These are phyloP conservation scores for Ensete ventricosum DNA, from an alignment of 176 grass and related monocot species.

Conservation along the genomic window DNA sequence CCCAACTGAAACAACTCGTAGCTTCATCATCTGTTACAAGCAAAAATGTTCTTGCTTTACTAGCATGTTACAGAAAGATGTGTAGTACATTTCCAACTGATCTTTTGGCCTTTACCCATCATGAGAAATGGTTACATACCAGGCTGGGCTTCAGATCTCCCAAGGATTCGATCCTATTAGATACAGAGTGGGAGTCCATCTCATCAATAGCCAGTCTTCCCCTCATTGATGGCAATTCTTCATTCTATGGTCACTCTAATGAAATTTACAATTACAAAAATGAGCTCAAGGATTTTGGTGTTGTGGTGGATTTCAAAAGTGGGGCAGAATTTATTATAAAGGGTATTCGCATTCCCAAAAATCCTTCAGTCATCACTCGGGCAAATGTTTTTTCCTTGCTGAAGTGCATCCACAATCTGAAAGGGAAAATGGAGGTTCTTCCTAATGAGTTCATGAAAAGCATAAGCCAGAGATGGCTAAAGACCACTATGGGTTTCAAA, in stretches of 20 bases:
- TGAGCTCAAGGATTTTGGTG: conserved; percentile 41
- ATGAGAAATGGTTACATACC: conserved; percentile 47
- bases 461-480: conserved; percentile 45
- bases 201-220: conserved; percentile 43
- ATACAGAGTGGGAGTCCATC: conserved; percentile 31
- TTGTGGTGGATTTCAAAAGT: conserved; percentile 23
- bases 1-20: conserved; percentile 25
- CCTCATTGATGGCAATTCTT: conserved; percentile 36
- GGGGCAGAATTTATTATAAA: conserved; percentile 35
- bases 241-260: conserved; percentile 20
- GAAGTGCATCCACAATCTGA: conserved; percentile 22
- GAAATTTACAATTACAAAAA: conserved; percentile 50
- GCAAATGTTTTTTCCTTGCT: conserved; percentile 33
- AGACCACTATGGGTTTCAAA: conserved; percentile 39
- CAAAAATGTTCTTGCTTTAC: conserved; percentile 28
- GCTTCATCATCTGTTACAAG: conserved; percentile 18
- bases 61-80: conserved; percentile 26
- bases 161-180: conserved; percentile 25
- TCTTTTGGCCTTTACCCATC: conserved; percentile 24
- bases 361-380: conserved; percentile 22
- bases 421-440: background rate
- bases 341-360: conserved; percentile 38
- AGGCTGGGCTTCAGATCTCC: conserved; percentile 39
- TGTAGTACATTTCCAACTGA: conserved; percentile 1
- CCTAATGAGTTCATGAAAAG: conserved; percentile 29